These are phyloP conservation scores for Aureobasidium sp. DNA, from an alignment of 2,329 filamentous ascomycete species.

Conservation along the genomic window DNA sequence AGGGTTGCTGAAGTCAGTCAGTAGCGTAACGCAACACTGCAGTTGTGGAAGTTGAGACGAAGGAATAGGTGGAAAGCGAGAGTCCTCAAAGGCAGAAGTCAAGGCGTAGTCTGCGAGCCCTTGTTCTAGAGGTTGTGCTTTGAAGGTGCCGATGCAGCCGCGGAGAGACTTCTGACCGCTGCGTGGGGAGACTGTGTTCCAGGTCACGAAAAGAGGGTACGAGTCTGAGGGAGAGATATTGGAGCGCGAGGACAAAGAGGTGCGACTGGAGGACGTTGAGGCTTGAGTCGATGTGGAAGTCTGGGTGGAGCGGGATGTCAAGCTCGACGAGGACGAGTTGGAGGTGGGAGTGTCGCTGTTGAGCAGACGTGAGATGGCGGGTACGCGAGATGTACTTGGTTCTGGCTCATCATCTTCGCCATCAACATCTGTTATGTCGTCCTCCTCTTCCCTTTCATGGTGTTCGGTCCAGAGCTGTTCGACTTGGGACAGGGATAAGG, in stretches of 20 bases:
- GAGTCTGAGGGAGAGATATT: slow-evolving; percentile 19
- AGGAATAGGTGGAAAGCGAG: slow-evolving; percentile 53
- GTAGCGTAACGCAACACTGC: slow-evolving; percentile 64
- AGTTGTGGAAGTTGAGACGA: slow-evolving; percentile 62
- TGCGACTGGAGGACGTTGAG: slow-evolving; percentile 42
- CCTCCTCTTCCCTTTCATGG: slow-evolving; percentile 27
- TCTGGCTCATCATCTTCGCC: slow-evolving; percentile 15
- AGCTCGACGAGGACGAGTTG: slow-evolving; percentile 25
- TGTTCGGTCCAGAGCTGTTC: slow-evolving; percentile 58
- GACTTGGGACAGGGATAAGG: slow-evolving; percentile 61
- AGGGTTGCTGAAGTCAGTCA: slow-evolving; percentile 59
- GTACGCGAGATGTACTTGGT: slow-evolving; percentile 27
- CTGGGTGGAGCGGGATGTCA: slow-evolving; percentile 22
- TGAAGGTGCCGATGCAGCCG: slow-evolving; percentile 95
- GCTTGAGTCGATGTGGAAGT: slow-evolving; percentile 27
- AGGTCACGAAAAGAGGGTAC: slow-evolving; percentile 85
- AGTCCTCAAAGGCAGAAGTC: slow-evolving; percentile 65
- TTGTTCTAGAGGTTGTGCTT: slow-evolving; percentile 61
- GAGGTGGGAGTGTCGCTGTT: slow-evolving; percentile 21
- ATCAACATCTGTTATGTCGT: slow-evolving; percentile 22
- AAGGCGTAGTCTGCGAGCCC: slow-evolving; percentile 76
- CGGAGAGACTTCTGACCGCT: slow-evolving; percentile 62
- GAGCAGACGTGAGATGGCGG: slow-evolving; percentile 40
- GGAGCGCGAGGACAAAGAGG: slow-evolving; percentile 33
- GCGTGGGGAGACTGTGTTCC: slow-evolving; percentile 62